Conservation (phyloP, 805 yeast species). For the Suhomyces canberraensis region DNA sequence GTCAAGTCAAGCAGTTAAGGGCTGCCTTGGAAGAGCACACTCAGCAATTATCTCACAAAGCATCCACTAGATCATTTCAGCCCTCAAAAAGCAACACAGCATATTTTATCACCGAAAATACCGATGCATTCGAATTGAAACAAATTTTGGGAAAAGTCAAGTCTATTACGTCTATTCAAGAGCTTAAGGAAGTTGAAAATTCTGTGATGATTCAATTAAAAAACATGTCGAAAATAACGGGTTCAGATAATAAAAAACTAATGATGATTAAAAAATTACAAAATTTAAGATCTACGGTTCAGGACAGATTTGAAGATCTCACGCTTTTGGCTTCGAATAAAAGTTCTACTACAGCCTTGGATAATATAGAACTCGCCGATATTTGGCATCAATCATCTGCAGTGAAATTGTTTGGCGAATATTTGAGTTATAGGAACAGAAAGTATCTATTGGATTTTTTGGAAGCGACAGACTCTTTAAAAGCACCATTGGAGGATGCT, state of each 20-base stretch:
- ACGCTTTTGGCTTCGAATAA: neutral
- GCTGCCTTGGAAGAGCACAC: slow-evolving; percentile 69
- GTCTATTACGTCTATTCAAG: slow-evolving; percentile 6
- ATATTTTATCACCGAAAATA: slow-evolving; percentile 10
- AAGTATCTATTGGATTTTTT: slow-evolving; percentile 54
- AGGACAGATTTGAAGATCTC: slow-evolving; percentile 1
- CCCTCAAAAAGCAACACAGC: neutral
- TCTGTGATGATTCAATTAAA: slow-evolving; percentile 7
- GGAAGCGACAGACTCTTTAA: slow-evolving; percentile 62
- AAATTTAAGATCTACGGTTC: slow-evolving; percentile 1
- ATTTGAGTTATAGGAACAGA: slow-evolving; percentile 14
- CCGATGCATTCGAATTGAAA: slow-evolving; percentile 1
- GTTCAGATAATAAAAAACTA: slow-evolving; percentile 2
- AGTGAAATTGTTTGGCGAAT: slow-evolving; percentile 25
- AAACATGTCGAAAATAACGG: slow-evolving; percentile 4
- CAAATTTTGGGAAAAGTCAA: slow-evolving; percentile 1
- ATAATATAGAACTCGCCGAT: slow-evolving; percentile 33
- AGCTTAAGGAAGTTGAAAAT: slow-evolving; percentile 8
- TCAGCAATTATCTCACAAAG: slow-evolving; percentile 6
- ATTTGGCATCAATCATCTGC: slow-evolving; percentile 48
- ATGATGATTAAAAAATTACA: slow-evolving; percentile 8
- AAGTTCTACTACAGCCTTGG: slow-evolving; percentile 1
- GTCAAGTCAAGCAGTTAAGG: slow-evolving; percentile 69
- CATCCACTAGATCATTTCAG: neutral
- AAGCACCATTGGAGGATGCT: slow-evolving; percentile 66